phyloP scores from a whole-genome alignment of 2,329 filamentous ascomycete genomes.

The Parascedosporium putredinis region DNA sequence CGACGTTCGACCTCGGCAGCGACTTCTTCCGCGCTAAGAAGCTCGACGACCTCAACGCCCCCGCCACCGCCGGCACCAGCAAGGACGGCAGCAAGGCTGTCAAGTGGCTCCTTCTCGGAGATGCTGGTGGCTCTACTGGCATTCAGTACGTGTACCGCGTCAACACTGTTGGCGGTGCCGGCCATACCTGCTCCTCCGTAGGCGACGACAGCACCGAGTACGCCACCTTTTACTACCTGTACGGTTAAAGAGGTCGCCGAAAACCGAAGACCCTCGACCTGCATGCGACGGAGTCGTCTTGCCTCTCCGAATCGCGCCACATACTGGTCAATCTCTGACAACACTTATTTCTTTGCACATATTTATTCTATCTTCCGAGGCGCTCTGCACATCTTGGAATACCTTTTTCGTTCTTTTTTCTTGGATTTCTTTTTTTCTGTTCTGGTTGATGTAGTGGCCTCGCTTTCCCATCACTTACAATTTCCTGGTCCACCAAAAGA shows the following conservation, averaged over 20 bases:
- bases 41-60: conserved; percentile 38
- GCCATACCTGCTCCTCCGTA: conserved; percentile 29
- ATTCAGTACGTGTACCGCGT: conserved; percentile 42
- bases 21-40: conserved; percentile 36
- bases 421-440: background rate
- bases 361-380: background rate
- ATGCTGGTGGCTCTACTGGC: conserved; percentile 27
- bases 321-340: background rate
- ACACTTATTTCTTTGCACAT: background rate
- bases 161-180: conserved; percentile 38
- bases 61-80: conserved; percentile 34
- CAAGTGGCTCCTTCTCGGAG: conserved; percentile 40
- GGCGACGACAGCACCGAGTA: conserved; percentile 42
- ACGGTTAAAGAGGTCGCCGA: conserved; percentile 22
- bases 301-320: too few species aligned
- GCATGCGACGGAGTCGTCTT: too few species aligned
- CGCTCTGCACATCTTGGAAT: background rate
- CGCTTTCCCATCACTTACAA: too few species aligned
- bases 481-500: too few species aligned
- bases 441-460: too few species aligned
- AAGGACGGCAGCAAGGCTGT: conserved; percentile 40
- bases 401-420: background rate
- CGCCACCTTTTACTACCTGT: conserved; percentile 50
- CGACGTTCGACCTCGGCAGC: conserved; percentile 48
- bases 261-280: too few species aligned